Evolutionary conservation across 2,329 filamentous ascomycete species (phyloP), one percentile per base, ranked within the genome.

Genomic region (Aspergillus clavatus): DNA sequence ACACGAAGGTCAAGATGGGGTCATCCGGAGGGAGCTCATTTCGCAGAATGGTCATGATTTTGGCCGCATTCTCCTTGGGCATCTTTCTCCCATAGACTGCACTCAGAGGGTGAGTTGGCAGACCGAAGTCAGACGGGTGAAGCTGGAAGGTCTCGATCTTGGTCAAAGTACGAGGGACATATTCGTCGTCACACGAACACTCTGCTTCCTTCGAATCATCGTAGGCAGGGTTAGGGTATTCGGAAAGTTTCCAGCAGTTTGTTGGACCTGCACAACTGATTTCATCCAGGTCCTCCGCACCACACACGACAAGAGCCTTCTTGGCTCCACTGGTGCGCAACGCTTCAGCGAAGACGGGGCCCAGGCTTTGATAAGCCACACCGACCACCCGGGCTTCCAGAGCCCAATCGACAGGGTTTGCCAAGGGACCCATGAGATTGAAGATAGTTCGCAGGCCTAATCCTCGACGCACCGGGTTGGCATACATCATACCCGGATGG

Each of bases 401-500:
- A 27, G 80, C 74, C 57, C 83, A 81, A 60, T 96, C 87, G 14
- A 95, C 80, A 0, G 93, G 93, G 68, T 97, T 97, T 37, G 89
- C 86, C 22, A 98, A 76, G 0, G 93, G 93, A 0, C 93, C 93
- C 40, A 98, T 79, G 12, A 98, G 81, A 70, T 98, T 98, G 81
- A 98, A 98, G 56, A 98, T 91, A 2, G 93, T 98, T 58, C 93
- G 83, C 78, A 93, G 91, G 47, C 91, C 91, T 18, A 98, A 80
- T 65, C 94, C 86, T 62, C 82, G 87, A 51, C 93, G 85, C 53
- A 96, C 84, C 2, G 85, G 82, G 4, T 89, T 89, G 29, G 93
- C 89, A 66, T 90, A 84, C 65, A 82, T 84, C 85, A 97, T 96
- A 38, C 89, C 91, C 0, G 89, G 89, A 71, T 98, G 93, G 77